phyloP scores from a whole-genome alignment of 805 yeast genomes.

The Saccharomycopsis selenospora region DNA sequence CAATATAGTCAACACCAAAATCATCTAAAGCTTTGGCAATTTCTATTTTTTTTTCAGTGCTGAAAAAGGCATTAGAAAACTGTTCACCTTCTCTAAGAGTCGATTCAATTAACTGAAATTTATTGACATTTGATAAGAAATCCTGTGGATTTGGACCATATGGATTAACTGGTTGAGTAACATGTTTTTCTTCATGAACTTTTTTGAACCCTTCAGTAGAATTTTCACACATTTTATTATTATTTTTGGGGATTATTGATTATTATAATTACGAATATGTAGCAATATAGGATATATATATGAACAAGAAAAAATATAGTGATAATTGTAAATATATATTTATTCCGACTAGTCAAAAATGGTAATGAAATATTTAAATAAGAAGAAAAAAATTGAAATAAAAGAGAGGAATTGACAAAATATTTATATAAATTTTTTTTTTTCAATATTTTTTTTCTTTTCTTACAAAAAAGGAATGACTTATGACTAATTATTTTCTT shows the following conservation, averaged over 20 bases:
- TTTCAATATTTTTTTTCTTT: too few relatives aligned
- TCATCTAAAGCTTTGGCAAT: constrained; percentile 96
- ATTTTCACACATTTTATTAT: constrained; percentile 12
- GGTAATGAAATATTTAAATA: too few relatives aligned
- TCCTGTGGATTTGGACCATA: constrained; percentile 96
- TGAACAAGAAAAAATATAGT: neutral
- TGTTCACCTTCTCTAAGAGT: constrained; percentile 98
- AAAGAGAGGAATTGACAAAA: neutral
- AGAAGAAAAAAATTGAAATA: neutral
- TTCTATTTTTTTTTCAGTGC: constrained; percentile 90
- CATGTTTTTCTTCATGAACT: constrained; percentile 39
- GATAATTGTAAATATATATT: neutral
- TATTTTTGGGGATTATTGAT: neutral
- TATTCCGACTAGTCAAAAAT: too few relatives aligned
- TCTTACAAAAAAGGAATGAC: too few relatives aligned
- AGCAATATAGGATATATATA: neutral
- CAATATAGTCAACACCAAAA: constrained; percentile 97
- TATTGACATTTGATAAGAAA: constrained; percentile 79
- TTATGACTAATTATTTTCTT: neutral
- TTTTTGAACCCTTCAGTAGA: constrained; percentile 33
- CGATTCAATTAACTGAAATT: constrained; percentile 88
- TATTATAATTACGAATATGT: neutral
- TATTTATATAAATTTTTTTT: neutral
- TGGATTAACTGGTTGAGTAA: constrained; percentile 49
- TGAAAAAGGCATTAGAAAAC: constrained; percentile 94